Evolutionary conservation across 2,329 filamentous ascomycete genomes (phyloP).

Genomic region (Pyricularia grisea): DNA sequence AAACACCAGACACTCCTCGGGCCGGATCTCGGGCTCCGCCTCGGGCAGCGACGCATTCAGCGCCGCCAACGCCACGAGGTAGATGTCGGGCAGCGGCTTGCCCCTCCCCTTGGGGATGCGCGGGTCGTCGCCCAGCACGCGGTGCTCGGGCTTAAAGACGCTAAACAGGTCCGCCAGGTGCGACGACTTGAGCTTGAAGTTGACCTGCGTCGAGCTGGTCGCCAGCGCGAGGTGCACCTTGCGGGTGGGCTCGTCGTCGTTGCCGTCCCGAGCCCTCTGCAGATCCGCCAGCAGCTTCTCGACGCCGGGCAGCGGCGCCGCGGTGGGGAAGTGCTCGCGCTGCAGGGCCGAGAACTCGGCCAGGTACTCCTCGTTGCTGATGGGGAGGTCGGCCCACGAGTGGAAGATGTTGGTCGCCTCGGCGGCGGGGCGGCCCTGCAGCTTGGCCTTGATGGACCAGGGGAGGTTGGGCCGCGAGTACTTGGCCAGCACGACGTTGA

Average conservation of each 20-base stretch:
- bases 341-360: slow-evolving; percentile 54
- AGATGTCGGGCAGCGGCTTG: slow-evolving; percentile 93
- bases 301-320: slow-evolving; percentile 74
- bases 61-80: slow-evolving; percentile 72
- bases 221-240: slow-evolving; percentile 75
- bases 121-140: slow-evolving; percentile 76
- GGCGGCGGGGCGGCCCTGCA: slow-evolving; percentile 52
- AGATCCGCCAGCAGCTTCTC: slow-evolving; percentile 55
- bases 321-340: slow-evolving; percentile 58
- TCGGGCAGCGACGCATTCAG: slow-evolving; percentile 66
- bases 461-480: slow-evolving; percentile 69
- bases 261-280: slow-evolving; percentile 26
- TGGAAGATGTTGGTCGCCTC: slow-evolving; percentile 48
- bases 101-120: slow-evolving; percentile 72
- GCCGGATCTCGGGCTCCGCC: slow-evolving; percentile 56
- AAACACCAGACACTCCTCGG: slow-evolving; percentile 89
- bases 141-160: slow-evolving; percentile 59
- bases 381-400: slow-evolving; percentile 79
- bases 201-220: slow-evolving; percentile 63
- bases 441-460: slow-evolving; percentile 87
- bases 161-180: slow-evolving; percentile 50
- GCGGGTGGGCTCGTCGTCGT: slow-evolving; percentile 16
- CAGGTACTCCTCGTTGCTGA: slow-evolving; percentile 59
- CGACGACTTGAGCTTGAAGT: slow-evolving; percentile 68
- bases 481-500: slow-evolving; percentile 71